Percentiles rank a stretch among this genome's conserved stretches.
Evolutionary conservation across 2,329 filamentous ascomycete genomes (phyloP).

Genomic region (Aspergillus niger): DNA sequence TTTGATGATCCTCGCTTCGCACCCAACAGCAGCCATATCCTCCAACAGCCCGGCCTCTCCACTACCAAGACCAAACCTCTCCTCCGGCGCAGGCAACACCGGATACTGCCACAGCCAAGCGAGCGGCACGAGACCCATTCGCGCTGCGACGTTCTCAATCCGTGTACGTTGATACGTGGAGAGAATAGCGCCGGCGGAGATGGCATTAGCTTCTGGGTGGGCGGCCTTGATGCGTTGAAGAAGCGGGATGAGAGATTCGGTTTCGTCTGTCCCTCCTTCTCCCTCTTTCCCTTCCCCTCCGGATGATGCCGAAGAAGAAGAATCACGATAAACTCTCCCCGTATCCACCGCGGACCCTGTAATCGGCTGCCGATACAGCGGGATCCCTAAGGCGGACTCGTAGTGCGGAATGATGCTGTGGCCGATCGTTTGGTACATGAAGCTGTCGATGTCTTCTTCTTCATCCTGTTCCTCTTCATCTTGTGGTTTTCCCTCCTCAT

Average conservation of each 20-base stretch:
- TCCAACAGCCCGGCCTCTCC: conserved; percentile 59
- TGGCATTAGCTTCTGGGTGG: conserved; percentile 80
- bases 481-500: background rate
- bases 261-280: conserved; percentile 66
- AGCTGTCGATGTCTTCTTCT: conserved; percentile 79
- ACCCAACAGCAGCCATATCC: conserved; percentile 76
- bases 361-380: conserved; percentile 81
- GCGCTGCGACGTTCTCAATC: conserved; percentile 86
- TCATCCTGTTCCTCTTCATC: conserved; percentile 28
- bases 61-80: conserved; percentile 19
- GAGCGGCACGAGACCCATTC: conserved; percentile 79
- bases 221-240: conserved; percentile 65
- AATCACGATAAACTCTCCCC: conserved; percentile 66
- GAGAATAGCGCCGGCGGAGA: conserved; percentile 88
- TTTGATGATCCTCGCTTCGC: conserved; percentile 92
- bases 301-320: background rate
- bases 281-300: background rate
- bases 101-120: conserved; percentile 94
- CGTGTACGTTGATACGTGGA: conserved; percentile 95
- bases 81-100: conserved; percentile 58
- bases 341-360: conserved; percentile 69
- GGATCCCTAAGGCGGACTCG: conserved; percentile 73
- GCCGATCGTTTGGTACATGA: conserved; percentile 99
- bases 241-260: conserved; percentile 79
- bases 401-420: conserved; percentile 86